A percentile compares a stretch with the other conserved stretches of the same genome.
Evolutionary conservation across 805 yeast species (phyloP).

Genomic region (Helenozyma rhizophorensis): DNA sequence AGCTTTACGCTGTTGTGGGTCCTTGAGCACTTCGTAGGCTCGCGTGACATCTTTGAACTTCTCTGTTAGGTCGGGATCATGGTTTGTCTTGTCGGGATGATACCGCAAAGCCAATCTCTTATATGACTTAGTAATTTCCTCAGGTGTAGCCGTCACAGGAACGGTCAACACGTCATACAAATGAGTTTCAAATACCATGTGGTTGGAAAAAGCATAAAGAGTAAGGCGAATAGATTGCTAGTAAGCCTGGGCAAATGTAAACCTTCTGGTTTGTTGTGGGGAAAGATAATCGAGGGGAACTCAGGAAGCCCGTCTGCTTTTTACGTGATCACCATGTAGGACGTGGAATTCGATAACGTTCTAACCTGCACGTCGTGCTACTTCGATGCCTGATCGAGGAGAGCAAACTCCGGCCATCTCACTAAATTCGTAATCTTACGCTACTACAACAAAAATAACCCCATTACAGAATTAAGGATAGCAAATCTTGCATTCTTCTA

Average conservation of each 20-base stretch:
- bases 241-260: no score
- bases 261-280: no score
- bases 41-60: slow-evolving; percentile 58
- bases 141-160: slow-evolving; percentile 27
- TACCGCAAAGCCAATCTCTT: slow-evolving; percentile 42
- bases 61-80: slow-evolving; percentile 45
- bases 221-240: no score
- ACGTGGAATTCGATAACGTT: slow-evolving; percentile 13
- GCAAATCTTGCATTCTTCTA: no score
- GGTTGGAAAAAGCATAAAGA: not conserved
- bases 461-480: no score
- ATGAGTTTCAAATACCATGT: slow-evolving; percentile 20
- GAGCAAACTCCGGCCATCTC: no score
- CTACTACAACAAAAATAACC: no score
- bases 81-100: slow-evolving; percentile 65
- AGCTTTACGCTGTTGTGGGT: slow-evolving; percentile 38
- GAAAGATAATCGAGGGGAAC: no score
- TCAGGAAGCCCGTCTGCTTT: no score
- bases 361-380: slow-evolving; percentile 8
- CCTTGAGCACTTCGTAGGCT: slow-evolving; percentile 62
- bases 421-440: no score
- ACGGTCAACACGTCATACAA: slow-evolving; percentile 36
- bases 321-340: no score
- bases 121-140: slow-evolving; percentile 40
- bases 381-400: slow-evolving; percentile 1